phyloP scores from a whole-genome alignment of 495 filamentous ascomycete species.

The Penicillium malachiteum region DNA sequence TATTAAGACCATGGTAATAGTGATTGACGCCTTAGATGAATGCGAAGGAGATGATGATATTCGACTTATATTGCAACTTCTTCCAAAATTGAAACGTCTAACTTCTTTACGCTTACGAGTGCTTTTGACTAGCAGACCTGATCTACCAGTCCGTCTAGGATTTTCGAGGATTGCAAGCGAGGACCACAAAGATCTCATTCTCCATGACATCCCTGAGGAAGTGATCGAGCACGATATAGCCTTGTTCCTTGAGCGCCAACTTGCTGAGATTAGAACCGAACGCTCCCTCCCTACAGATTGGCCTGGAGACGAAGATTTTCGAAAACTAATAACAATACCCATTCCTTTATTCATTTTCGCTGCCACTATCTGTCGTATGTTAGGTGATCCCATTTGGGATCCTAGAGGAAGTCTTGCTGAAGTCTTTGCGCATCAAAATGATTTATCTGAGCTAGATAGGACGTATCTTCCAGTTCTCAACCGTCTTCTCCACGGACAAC shows the following conservation, averaged over 20 bases:
- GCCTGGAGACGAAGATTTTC: conserved; percentile 28
- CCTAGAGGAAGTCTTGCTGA: conserved; percentile 1
- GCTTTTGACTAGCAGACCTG: conserved; percentile 45
- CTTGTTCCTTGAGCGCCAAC: conserved; percentile 19
- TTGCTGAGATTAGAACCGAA: conserved; percentile 15
- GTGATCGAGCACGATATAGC: conserved; percentile 28
- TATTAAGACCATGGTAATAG: conserved; percentile 26
- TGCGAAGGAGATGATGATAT: conserved; percentile 44
- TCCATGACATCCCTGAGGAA: conserved; percentile 20
- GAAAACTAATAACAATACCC: conserved; percentile 1
- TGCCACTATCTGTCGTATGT: conserved; percentile 5
- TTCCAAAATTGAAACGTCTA: conserved; percentile 17
- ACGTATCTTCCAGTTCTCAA: conserved; percentile 6
- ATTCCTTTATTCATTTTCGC: conserved; percentile 9
- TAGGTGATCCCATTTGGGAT: conserved; percentile 3
- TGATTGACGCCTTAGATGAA: conserved; percentile 55
- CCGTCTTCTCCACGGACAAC: not conserved
- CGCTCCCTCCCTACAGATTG: conserved; percentile 23
- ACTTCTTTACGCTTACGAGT: conserved; percentile 17
- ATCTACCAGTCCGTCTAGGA: conserved; percentile 40
- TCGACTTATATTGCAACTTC: conserved; percentile 33
- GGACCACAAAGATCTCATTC: conserved; percentile 18
- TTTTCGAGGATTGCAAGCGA: conserved; percentile 20
- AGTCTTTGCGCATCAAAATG: not conserved
- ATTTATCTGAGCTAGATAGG: not conserved